These are phyloP conservation scores for Azolla pinnata DNA, from an alignment of 75 land plant genomes.

Conservation along the genomic window DNA sequence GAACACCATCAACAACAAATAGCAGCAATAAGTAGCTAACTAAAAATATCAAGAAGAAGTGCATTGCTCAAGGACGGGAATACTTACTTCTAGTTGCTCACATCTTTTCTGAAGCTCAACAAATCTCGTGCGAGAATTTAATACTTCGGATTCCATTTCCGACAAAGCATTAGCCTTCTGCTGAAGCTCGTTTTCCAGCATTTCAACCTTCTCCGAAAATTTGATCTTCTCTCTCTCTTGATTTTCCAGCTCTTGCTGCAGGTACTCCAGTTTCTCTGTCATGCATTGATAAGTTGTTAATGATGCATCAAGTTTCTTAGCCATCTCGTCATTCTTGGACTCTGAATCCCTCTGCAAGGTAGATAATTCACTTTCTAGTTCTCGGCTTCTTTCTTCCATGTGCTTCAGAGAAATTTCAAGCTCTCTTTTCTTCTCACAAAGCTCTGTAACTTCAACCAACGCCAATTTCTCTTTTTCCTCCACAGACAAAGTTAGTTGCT, in stretches of 20 bases:
- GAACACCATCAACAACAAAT: too few relatives aligned
- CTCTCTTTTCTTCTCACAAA: conserved; percentile 32
- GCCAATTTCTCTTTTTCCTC: conserved; percentile 36
- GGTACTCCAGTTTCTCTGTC: conserved; percentile 23
- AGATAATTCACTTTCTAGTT: conserved; percentile 22
- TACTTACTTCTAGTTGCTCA: conserved; percentile 7
- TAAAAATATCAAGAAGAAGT: neutral
- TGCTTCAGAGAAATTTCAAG: conserved; percentile 33
- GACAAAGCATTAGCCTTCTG: conserved; percentile 5
- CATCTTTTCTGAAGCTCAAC: conserved; percentile 1
- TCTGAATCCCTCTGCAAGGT: conserved; percentile 21
- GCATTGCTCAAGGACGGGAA: neutral
- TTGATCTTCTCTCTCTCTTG: conserved; percentile 40
- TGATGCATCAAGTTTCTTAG: conserved; percentile 20
- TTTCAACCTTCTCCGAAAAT: conserved; percentile 11
- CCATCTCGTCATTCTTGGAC: conserved; percentile 22
- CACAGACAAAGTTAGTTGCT: conserved; percentile 27
- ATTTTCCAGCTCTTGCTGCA: conserved; percentile 28
- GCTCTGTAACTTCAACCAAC: conserved; percentile 27
- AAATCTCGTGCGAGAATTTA: too few relatives aligned
- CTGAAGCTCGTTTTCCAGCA: conserved; percentile 23
- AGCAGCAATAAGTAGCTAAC: too few relatives aligned
- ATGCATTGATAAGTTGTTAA: conserved; percentile 23
- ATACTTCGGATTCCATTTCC: conserved; percentile 1
- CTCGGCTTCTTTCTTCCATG: conserved; percentile 20